Evolutionary conservation across 768 basidiomycete species (phyloP).

Genomic region (Rhodotorula taiwanensis): DNA sequence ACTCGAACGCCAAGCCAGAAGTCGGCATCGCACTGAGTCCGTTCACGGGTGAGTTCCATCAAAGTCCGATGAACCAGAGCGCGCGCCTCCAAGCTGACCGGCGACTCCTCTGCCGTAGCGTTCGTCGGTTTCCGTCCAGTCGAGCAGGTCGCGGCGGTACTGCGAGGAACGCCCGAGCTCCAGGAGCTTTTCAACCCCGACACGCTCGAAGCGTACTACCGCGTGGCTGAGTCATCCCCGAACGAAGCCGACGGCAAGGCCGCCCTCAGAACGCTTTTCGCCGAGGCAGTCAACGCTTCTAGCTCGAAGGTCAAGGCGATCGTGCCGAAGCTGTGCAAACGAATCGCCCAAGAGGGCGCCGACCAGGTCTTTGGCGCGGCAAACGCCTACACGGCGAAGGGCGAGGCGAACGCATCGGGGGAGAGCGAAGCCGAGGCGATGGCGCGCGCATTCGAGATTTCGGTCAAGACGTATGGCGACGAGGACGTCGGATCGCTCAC

Average conservation of each 20-base stretch:
- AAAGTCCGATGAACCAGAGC: too few species aligned
- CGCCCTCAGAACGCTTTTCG: constrained; percentile 30
- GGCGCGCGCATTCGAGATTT: constrained; percentile 22
- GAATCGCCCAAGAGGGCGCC: constrained; percentile 21
- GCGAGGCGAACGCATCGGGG: constrained; percentile 18
- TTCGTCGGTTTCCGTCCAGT: constrained; percentile 38
- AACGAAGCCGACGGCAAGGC: constrained; percentile 9
- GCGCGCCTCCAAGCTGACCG: background rate
- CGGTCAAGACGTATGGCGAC: constrained; percentile 28
- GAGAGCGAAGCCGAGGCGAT: constrained; percentile 31
- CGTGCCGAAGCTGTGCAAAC: background rate
- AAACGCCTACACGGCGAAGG: constrained; percentile 7
- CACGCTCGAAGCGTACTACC: background rate
- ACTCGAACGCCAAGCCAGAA: constrained; percentile 37
- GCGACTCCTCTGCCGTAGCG: constrained; percentile 7
- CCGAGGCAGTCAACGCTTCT: constrained; percentile 21
- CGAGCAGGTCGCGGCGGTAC: constrained; percentile 14
- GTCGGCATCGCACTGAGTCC: constrained; percentile 25
- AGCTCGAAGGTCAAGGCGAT: constrained; percentile 16
- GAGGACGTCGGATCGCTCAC: constrained; percentile 29
- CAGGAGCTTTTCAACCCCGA: constrained; percentile 3
- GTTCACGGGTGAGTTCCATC: constrained; percentile 19
- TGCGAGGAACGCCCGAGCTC: constrained; percentile 20
- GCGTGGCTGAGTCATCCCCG: constrained; percentile 2
- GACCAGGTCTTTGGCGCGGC: constrained; percentile 25